phyloP scores from a whole-genome alignment of 1,284 basidiomycete genomes.

The Xanthoconium separans region DNA sequence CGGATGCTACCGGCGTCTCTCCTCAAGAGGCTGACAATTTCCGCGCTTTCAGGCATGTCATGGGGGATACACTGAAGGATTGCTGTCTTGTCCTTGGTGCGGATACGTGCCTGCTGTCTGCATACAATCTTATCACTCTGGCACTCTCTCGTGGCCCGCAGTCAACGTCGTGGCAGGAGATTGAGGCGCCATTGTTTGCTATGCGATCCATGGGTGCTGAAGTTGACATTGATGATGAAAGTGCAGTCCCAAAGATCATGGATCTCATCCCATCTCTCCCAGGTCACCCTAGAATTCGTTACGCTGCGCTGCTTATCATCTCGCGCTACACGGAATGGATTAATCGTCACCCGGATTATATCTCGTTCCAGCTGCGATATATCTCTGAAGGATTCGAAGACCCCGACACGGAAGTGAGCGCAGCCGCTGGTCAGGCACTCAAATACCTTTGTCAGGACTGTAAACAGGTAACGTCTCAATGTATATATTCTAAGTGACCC shows the following conservation, averaged over 20 bases:
- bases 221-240: slow-evolving; percentile 81
- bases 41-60: slow-evolving; percentile 93
- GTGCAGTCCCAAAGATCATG: slow-evolving; percentile 92
- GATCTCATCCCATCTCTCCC: slow-evolving; percentile 91
- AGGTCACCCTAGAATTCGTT: slow-evolving; percentile 88
- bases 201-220: slow-evolving; percentile 99
- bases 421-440: slow-evolving; percentile 94
- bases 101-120: slow-evolving; percentile 77
- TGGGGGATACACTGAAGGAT: slow-evolving; percentile 99
- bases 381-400: slow-evolving; percentile 92
- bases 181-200: slow-evolving; percentile 97
- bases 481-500: not conserved
- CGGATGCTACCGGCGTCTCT: slow-evolving; percentile 62
- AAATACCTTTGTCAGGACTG: slow-evolving; percentile 98
- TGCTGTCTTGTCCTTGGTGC: slow-evolving; percentile 95
- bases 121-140: slow-evolving; percentile 78
- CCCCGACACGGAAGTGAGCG: slow-evolving; percentile 77
- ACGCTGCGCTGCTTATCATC: slow-evolving; percentile 93
- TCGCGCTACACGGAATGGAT: slow-evolving; percentile 98
- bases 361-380: slow-evolving; percentile 85
- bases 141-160: slow-evolving; percentile 61
- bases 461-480: slow-evolving; percentile 55
- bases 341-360: slow-evolving; percentile 85
- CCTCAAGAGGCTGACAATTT: slow-evolving; percentile 94
- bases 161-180: slow-evolving; percentile 85